Evolutionary conservation across 2,329 filamentous ascomycete genomes (phyloP), one percentile per base, ranked within the genome.

Genomic region (Bisporella sp.): DNA sequence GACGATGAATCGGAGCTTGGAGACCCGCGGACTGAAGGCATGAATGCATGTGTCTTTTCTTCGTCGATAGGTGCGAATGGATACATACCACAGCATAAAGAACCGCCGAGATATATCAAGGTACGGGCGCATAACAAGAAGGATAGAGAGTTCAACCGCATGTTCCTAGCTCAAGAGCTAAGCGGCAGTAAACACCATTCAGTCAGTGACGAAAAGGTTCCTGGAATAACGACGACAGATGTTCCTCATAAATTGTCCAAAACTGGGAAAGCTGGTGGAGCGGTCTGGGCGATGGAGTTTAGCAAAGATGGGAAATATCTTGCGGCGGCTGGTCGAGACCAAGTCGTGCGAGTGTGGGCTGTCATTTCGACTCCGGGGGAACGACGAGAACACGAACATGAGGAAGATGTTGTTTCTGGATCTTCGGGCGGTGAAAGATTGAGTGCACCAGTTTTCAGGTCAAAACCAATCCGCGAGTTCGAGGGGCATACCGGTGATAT

Each of bases 81-180:
- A 52, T 97, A 85, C 67, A 89, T 89, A 50, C 92, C 93, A 6
- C 82, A 85, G 55, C 85, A 95, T 63, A 93, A 93, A 57, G 88
- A 91, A 49, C 91, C 92, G 4, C 89, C 91, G 2, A 82, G 88
- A 30, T 97, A 97, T 64, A 93, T 97, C 62, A 89, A 89, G 57
- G 85, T 96, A 53, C 82, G 85, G 56, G 73, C 85, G 1, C 84
- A 89, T 63, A 82, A 90, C 68, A 96, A 95, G 69, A 90, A 86
- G 62, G 73, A 77, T 28, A 83, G 82, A 59, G 86, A 92, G 48
- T 96, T 97, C 64, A 83, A 93, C 64, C 84, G 84, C 44, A 74
- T 96, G 52, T 99, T 99, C 65, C 77, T 97, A 3, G 91, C 93
- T 3, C 93, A 99, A 69, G 87, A 97, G 67, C 72, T 97, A n/a